Base-by-base conservation (phyloP, 2,329 filamentous ascomycete species). In the Chaetomium sp. region DNA sequence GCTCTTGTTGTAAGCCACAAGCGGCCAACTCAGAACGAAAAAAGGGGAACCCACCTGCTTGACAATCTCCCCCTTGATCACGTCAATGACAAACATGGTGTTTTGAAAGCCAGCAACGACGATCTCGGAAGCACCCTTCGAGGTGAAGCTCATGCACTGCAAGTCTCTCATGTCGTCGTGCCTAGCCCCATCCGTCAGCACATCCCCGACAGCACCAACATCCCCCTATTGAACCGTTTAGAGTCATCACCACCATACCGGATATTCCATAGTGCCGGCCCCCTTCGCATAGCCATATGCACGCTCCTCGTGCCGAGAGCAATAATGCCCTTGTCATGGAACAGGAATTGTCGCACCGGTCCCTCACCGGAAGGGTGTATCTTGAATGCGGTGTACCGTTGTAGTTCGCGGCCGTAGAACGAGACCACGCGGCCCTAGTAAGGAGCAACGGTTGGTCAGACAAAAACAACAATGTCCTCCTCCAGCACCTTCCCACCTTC, bases 81-180 rank as follows among this genome's bases (percentile, higher is more conserved):
- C 77, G 68, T 86, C 83, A 59, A 87, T 79, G 19, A 84, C 85
- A 68, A 96, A 88, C 88, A 99, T 95, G 49, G 80, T 81, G 54
- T 87, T 81, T 71, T 99, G 94, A 62, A 86, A 82, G 47, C 94
- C 94, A 47, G 91, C 94, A 37, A 92, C 88, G 19, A 99, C 76
- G 55, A 99, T 86, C 67, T 95, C 88, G 11, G 82, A 81, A 33
- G 88, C 89, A 7, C 87, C 87, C 67, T 91, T 91, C 34, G 89
- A 91, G 1, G 90, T 95, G 68, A 95, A 96, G 69, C 88, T 92
- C 91, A 97, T 97, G 71, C 94, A 97, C 64, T 85, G 84, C 61
- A 99, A 75, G 67, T 96, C 89, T 61, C 80, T 84, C 86, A 97
- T 95, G 54, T 87, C 86, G 34, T 84, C 76, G 66, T 84, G 79